phyloP scores from a whole-genome alignment of 352 stramenopile genomes.

The Blastocystis sp. region DNA sequence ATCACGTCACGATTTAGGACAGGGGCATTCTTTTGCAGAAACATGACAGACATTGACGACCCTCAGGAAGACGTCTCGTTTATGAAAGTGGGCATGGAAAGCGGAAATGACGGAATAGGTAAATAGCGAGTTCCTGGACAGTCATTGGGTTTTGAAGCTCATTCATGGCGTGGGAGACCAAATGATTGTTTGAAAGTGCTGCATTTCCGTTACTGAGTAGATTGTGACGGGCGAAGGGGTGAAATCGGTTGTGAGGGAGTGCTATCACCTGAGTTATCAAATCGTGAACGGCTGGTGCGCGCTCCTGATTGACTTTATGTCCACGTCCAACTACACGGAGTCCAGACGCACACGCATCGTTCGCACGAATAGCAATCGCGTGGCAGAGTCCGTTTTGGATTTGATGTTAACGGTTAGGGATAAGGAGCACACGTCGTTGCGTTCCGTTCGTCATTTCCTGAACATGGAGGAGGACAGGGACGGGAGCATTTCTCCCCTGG shows the following conservation, averaged over 20 bases:
- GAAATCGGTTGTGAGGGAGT: slow-evolving; percentile 41
- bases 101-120: not conserved
- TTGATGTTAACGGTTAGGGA: not conserved
- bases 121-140: slow-evolving; percentile 12
- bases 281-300: slow-evolving; percentile 44
- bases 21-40: not conserved
- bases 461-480: not conserved
- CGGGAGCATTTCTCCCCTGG: not conserved
- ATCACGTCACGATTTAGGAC: no score
- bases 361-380: not conserved
- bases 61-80: not conserved
- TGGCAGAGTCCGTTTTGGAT: slow-evolving; percentile 12
- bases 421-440: slow-evolving; percentile 9
- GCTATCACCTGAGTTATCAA: slow-evolving; percentile 56
- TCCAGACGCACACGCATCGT: slow-evolving; percentile 10
- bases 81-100: not conserved
- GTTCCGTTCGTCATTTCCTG: slow-evolving; percentile 4
- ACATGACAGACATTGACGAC: slow-evolving; percentile 46
- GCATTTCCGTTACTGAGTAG: no score
- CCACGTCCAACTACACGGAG: not conserved
- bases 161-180: not conserved
- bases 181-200: not conserved
- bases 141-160: slow-evolving; percentile 3
- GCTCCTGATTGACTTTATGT: slow-evolving; percentile 48
- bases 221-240: slow-evolving; percentile 43